These are phyloP conservation scores for Hyparrhenia diplandra DNA, from an alignment of 176 grass and related monocot genomes.

Conservation along the genomic window DNA sequence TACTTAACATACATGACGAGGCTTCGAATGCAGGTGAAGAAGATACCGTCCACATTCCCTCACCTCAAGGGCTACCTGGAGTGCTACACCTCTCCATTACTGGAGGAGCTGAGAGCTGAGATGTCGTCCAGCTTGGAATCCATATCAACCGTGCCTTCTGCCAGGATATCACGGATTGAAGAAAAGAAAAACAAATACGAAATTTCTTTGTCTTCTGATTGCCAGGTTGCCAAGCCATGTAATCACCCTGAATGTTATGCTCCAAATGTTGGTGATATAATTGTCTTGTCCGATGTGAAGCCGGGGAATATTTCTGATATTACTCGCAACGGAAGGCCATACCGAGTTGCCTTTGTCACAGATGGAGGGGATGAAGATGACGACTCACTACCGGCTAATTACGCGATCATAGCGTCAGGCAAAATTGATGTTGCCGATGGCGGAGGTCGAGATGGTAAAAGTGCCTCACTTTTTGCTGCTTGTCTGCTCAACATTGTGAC, in stretches of 20 bases:
- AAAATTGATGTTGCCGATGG: constrained; percentile 26
- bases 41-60: constrained; percentile 46
- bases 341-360: constrained; percentile 29
- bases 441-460: background rate
- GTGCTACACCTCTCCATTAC: constrained; percentile 43
- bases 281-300: constrained; percentile 40
- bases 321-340: constrained; percentile 23
- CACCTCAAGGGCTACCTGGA: constrained; percentile 33
- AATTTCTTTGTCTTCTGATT: background rate
- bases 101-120: constrained; percentile 63
- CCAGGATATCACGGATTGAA: constrained; percentile 27
- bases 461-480: constrained; percentile 37
- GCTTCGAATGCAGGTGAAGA: constrained; percentile 40
- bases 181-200: constrained; percentile 16
- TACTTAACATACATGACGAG: background rate
- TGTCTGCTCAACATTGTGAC: constrained; percentile 60
- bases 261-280: constrained; percentile 54
- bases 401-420: constrained; percentile 27
- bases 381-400: constrained; percentile 24
- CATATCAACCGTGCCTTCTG: constrained; percentile 36
- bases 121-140: constrained; percentile 51
- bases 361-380: constrained; percentile 35
- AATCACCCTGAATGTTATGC: constrained; percentile 26
- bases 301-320: constrained; percentile 29
- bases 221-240: constrained; percentile 14